A percentile compares a stretch with the other conserved stretches of the same genome.
phyloP scores from a whole-genome alignment of 228 moss, liverwort and hornwort species.

The Sphagnum magellanicum region DNA sequence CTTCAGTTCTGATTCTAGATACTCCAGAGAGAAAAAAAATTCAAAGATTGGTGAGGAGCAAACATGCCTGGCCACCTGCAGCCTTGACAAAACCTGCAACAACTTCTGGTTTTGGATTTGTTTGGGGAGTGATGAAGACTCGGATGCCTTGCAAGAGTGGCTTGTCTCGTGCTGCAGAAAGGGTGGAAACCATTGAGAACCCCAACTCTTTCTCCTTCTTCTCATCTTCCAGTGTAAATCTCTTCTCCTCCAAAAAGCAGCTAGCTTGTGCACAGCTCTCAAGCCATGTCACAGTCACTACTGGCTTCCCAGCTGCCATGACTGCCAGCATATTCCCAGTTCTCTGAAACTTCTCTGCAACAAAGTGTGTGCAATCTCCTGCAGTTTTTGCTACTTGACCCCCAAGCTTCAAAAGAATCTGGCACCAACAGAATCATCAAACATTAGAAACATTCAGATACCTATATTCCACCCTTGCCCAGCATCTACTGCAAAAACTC shows the following conservation, averaged over 20 bases:
- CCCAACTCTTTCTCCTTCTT: conserved; percentile 84
- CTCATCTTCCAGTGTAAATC: conserved; percentile 65
- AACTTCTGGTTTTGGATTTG: conserved; percentile 73
- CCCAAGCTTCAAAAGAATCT: conserved; percentile 74
- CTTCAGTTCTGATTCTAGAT: too few species aligned
- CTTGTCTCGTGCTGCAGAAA: conserved; percentile 51
- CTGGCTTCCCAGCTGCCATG: conserved; percentile 93
- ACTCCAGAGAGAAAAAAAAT: too few species aligned
- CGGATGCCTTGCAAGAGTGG: conserved; percentile 81
- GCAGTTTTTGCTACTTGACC: conserved; percentile 63
- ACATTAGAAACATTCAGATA: conserved; percentile 4
- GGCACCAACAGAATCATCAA: conserved; percentile 3
- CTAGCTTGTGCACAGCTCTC: conserved; percentile 66
- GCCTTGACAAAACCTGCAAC: conserved; percentile 76
- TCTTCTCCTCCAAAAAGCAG: conserved; percentile 67
- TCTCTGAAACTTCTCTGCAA: conserved; percentile 86
- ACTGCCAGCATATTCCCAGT: conserved; percentile 95
- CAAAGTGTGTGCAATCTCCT: conserved; percentile 84
- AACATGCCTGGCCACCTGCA: conserved; percentile 75
- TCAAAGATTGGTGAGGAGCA: too few species aligned
- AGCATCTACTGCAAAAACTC: too few species aligned
- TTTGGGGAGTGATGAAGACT: conserved; percentile 69
- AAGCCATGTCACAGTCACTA: conserved; percentile 79
- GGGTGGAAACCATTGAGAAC: conserved; percentile 71
- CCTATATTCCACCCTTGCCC: background rate